Base-by-base conservation (phyloP, 2,329 filamentous ascomycete species). In the Ambrosiella cleistominuta region DNA sequence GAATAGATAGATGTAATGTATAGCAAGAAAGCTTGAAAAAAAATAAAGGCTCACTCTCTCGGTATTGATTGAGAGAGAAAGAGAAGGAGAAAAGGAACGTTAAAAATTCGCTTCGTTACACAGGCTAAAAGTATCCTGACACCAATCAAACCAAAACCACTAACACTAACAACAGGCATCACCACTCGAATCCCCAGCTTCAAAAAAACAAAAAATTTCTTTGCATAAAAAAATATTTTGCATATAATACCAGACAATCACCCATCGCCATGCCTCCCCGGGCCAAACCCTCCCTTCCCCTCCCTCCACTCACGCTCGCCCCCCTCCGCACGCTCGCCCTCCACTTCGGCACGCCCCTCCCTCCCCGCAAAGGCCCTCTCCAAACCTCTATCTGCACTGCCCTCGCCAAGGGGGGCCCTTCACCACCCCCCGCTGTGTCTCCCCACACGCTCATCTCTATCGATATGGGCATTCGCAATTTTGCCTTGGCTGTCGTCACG, bases 381-480 rank as follows among this genome's bases (percentile, higher is more conserved):
- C 27, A 19, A 15, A 37, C 57, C n/a, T 15, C 19, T 7, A 49
- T 59, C 3, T 40, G 56, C 27, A 9, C 35, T 7, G 38, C 38
- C 45, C 36, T 59, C 36, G n/a, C 15, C 35, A n/a, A 27, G 27
- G 27, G 27, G 2, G 27, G 27, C 27, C 27, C 27, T 27, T 27
- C 42, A 3, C 19, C 51, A 9, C 15, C 39, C 6, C 47, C 38
- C 15, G 8, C 47, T 13, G 11, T 40, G 12, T 27, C 3, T 7
- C 51, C 17, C 15, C 36, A 42, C 13, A 37, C 54, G 7, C 44
- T 59, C 15, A 44, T 59, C 19, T 56, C 53, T n/a, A 59, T 59
- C 36, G 57, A 59, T 40, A 56, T 59, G 53, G 57, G 57, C 35
- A 59, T 59, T 17, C 57, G 57, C 19, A 59, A 59, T 19, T 50